Percentiles rank a stretch among this genome's conserved stretches.
phyloP scores from a whole-genome alignment of 768 basidiomycete species.

The Mrakia gelida region DNA sequence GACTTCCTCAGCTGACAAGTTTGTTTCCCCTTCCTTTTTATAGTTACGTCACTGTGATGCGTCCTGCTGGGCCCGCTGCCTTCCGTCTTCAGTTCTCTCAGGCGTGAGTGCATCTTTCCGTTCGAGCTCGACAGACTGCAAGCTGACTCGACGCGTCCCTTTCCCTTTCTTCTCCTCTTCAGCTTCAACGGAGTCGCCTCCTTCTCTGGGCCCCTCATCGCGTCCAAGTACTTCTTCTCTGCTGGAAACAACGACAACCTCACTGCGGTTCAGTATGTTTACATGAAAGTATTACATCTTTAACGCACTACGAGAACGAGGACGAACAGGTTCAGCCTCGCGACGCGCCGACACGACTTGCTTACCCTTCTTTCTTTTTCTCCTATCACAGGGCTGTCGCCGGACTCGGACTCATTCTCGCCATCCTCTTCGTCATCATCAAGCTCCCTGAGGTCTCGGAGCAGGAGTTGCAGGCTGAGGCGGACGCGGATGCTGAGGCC shows the following conservation, averaged over 20 bases:
- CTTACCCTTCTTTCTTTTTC: too few species aligned
- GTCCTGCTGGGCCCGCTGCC: slow-evolving; percentile 62
- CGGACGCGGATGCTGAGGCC: slow-evolving; percentile 42
- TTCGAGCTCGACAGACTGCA: too few species aligned
- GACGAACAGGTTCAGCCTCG: too few species aligned
- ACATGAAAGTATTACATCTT: too few species aligned
- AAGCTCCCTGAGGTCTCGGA: slow-evolving; percentile 66
- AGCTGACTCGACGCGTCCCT: too few species aligned
- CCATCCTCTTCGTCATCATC: slow-evolving; percentile 65
- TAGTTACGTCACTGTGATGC: slow-evolving; percentile 55
- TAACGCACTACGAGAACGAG: too few species aligned
- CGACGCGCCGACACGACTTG: too few species aligned
- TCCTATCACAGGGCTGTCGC: too few species aligned
- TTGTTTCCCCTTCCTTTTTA: neutral
- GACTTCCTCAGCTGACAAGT: neutral
- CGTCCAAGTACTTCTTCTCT: slow-evolving; percentile 67
- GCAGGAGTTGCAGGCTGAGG: slow-evolving; percentile 54
- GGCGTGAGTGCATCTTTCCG: slow-evolving; percentile 49
- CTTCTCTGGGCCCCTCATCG: slow-evolving; percentile 66
- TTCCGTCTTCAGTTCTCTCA: slow-evolving; percentile 74
- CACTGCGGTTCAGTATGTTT: slow-evolving; percentile 50
- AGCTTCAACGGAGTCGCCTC: slow-evolving; percentile 61
- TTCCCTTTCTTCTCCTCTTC: too few species aligned
- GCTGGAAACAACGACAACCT: slow-evolving; percentile 60
- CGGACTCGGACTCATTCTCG: slow-evolving; percentile 58